These are phyloP conservation scores for Xylaria cubensis DNA, from an alignment of 495 filamentous ascomycete genomes.

Conservation along the genomic window DNA sequence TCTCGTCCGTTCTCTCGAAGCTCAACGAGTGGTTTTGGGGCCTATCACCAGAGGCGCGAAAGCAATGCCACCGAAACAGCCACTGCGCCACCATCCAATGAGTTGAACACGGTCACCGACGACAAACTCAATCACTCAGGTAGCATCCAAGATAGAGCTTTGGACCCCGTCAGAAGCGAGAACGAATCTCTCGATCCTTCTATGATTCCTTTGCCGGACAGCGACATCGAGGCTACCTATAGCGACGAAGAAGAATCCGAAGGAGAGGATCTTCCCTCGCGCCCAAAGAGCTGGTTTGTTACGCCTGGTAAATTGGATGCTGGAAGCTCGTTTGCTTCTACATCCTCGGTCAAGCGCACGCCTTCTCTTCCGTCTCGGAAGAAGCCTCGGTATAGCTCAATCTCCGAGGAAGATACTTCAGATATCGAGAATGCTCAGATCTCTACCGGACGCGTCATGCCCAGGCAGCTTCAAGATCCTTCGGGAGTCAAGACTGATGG, in stretches of 20 bases:
- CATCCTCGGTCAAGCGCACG: slow-evolving; percentile 19
- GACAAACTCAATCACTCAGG: slow-evolving; percentile 24
- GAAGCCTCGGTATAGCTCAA: slow-evolving; percentile 63
- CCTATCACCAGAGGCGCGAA: slow-evolving; percentile 45
- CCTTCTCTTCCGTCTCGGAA: slow-evolving; percentile 49
- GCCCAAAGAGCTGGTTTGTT: slow-evolving; percentile 61
- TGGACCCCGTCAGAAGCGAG: slow-evolving; percentile 45
- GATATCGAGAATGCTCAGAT: slow-evolving; percentile 14
- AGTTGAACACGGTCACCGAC: slow-evolving; percentile 28
- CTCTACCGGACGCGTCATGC: neutral
- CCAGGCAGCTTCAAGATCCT: neutral
- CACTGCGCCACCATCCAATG: slow-evolving; percentile 23
- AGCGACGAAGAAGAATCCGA: slow-evolving; percentile 65
- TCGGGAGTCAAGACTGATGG: slow-evolving; percentile 15
- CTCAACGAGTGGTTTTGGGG: slow-evolving; percentile 37
- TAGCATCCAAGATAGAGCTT: slow-evolving; percentile 27
- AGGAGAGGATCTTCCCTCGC: slow-evolving; percentile 46
- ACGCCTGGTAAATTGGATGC: slow-evolving; percentile 18
- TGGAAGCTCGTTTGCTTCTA: slow-evolving; percentile 2
- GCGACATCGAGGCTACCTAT: slow-evolving; percentile 67
- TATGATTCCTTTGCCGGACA: slow-evolving; percentile 65
- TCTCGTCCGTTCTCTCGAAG: slow-evolving; percentile 49
- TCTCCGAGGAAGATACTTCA: slow-evolving; percentile 34
- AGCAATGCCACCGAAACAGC: slow-evolving; percentile 41
- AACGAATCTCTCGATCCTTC: slow-evolving; percentile 55